Base-by-base conservation (phyloP, 306 rosid genomes). In the Heteromeles arbutifolia region DNA sequence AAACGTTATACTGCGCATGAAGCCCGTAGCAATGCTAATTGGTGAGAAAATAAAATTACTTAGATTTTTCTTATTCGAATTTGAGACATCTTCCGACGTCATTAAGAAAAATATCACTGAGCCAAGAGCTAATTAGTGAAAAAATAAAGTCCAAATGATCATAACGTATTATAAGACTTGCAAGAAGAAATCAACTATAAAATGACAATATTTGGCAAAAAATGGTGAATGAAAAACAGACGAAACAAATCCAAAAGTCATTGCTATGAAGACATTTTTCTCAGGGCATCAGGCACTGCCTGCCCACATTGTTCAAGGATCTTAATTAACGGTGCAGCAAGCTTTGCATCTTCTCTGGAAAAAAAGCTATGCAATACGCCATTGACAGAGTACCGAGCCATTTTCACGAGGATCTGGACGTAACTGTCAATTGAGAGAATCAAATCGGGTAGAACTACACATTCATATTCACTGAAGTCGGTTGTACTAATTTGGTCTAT, bases 281-380 rank as follows among this genome's bases (percentile, higher is more conserved):
- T 50, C 50, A 90, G 76, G 75, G 86, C 70, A 22, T 79, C 75
- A 32, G 91, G 92, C 79, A 88, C 90, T 18, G 83, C 78, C 87
- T 90, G 97, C 69, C 83, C 82, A 70, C 90, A 87, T 81, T 84
- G 85, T 79, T 92, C 82, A 58, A 92, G 87, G 75, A 82, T 83
- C 76, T 79, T 59, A 15, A 82, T 76, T 63, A 88, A 85, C 8
- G 88, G 84, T 67, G 80, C 82, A 18, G 87, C 91, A 74, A 81
- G 77, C 67, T 70, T 81, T 45, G 78, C 29, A 32, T 87, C 87
- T 69, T 78, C 76, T 70, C 81, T 54, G 15, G 87, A 82, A 54
- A 92, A 70, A 83, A 86, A 86, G 85, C 82, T 78, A 75, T 82
- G 84, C 90, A 90, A 73, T 50, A 80, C 81, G 4, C 93, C 94